These are phyloP conservation scores for Psilocybe subaeruginosa DNA, from an alignment of 768 basidiomycete species.

Conservation along the genomic window DNA sequence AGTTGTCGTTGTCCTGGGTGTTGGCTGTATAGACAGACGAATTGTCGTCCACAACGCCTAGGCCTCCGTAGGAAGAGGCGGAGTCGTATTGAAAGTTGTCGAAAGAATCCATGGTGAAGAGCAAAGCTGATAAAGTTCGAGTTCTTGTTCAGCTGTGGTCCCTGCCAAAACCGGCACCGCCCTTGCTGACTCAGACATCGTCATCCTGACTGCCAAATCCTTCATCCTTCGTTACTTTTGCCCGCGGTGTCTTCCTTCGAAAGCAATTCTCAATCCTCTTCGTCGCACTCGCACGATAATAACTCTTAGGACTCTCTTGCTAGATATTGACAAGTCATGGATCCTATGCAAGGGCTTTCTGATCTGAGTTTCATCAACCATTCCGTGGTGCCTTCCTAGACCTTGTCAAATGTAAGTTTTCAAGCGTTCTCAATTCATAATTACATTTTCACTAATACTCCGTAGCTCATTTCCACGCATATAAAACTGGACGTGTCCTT, in stretches of 20 bases:
- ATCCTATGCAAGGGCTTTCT: too few species aligned
- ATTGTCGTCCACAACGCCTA: conserved; percentile 76
- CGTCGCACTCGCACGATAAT: too few species aligned
- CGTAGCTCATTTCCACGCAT: conserved; percentile 27
- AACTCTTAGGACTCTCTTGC: too few species aligned
- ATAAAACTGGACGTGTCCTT: conserved; percentile 22
- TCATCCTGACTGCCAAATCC: background rate
- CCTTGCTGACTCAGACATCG: conserved; percentile 13
- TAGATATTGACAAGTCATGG: too few species aligned
- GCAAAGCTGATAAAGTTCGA: conserved; percentile 6
- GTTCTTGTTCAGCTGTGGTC: background rate
- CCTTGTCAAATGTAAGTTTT: too few species aligned
- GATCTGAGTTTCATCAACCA: too few species aligned
- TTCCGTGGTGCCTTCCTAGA: too few species aligned
- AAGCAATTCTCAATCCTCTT: too few species aligned
- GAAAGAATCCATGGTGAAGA: conserved; percentile 70
- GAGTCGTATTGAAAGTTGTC: conserved; percentile 88
- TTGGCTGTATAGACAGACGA: conserved; percentile 81
- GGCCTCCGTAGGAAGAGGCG: conserved; percentile 78
- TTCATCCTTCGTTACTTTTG: background rate
- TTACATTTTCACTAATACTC: too few species aligned
- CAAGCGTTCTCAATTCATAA: too few species aligned
- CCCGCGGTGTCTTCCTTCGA: background rate
- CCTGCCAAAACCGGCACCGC: conserved; percentile 15
- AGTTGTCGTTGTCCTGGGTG: conserved; percentile 52